Conservation (phyloP, 2,329 filamentous ascomycete genomes). For the Pezicula neosporulosa region DNA sequence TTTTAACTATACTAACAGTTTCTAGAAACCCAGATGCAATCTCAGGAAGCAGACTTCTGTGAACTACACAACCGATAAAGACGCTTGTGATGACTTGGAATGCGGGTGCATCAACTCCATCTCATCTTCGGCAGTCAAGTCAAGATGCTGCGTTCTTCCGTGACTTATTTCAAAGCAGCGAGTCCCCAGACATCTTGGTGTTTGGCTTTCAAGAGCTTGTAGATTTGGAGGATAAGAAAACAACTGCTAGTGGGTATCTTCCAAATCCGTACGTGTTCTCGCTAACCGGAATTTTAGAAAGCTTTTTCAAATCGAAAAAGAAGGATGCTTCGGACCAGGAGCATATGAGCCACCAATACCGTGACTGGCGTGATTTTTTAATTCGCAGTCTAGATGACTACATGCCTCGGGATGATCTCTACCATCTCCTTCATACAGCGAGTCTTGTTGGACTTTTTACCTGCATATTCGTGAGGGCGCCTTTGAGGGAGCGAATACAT, state of each 20-base stretch:
- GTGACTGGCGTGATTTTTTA: slow-evolving; percentile 92
- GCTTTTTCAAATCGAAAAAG: slow-evolving; percentile 88
- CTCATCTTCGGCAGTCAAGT: slow-evolving; percentile 67
- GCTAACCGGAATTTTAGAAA: slow-evolving; percentile 48
- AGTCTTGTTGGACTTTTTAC: slow-evolving; percentile 93
- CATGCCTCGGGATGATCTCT: slow-evolving; percentile 73
- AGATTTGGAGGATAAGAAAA: slow-evolving; percentile 94
- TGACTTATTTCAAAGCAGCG: slow-evolving; percentile 71
- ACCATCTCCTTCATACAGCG: slow-evolving; percentile 82
- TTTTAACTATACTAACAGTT: slow-evolving; percentile 2
- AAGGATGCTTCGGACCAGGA: slow-evolving; percentile 75
- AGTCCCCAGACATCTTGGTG: slow-evolving; percentile 82
- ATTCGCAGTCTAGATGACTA: slow-evolving; percentile 78
- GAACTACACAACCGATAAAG: slow-evolving; percentile 78
- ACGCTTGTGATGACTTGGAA: slow-evolving; percentile 93
- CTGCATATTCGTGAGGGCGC: slow-evolving; percentile 87
- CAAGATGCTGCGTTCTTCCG: slow-evolving; percentile 76
- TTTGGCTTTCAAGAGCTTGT: slow-evolving; percentile 99
- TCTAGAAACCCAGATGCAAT: slow-evolving; percentile 78
- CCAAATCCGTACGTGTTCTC: not conserved
- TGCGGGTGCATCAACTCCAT: slow-evolving; percentile 91
- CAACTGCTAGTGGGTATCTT: slow-evolving; percentile 72
- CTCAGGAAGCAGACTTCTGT: slow-evolving; percentile 78
- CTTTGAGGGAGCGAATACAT: slow-evolving; percentile 70
- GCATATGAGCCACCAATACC: slow-evolving; percentile 95